These are phyloP conservation scores for Sherardia arvensis DNA, from an alignment of 257 asterid species.

Conservation along the genomic window DNA sequence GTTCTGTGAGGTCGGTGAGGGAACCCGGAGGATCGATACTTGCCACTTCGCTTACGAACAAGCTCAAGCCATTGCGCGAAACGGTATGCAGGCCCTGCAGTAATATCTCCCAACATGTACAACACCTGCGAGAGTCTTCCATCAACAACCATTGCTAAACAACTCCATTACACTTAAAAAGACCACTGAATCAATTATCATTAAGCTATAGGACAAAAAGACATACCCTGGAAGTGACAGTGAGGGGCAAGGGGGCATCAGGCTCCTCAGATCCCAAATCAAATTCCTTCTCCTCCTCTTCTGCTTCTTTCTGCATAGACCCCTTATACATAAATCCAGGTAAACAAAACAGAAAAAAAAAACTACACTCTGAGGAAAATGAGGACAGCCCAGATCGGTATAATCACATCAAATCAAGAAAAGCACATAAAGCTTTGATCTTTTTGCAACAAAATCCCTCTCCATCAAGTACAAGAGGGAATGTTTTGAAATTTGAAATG, in stretches of 20 bases:
- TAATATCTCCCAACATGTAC: slow-evolving; percentile 96
- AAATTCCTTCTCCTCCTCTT: slow-evolving; percentile 52
- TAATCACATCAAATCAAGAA: background rate
- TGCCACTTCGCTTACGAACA: slow-evolving; percentile 91
- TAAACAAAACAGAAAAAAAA: slow-evolving; percentile 1
- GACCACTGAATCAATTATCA: slow-evolving; percentile 4
- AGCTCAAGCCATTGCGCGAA: slow-evolving; percentile 97
- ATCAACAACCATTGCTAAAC: background rate
- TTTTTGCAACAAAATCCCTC: background rate
- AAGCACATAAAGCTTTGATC: slow-evolving; percentile 1
- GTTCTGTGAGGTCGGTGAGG: slow-evolving; percentile 53
- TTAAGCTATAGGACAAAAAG: background rate
- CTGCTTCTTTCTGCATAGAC: slow-evolving; percentile 68
- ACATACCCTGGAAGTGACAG: slow-evolving; percentile 84
- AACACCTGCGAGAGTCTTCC: slow-evolving; percentile 51
- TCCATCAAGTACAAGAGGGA: background rate
- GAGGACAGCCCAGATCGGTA: slow-evolving; percentile 29
- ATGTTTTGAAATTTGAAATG: background rate
- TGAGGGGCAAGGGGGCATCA: slow-evolving; percentile 84
- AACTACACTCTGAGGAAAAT: slow-evolving; percentile 8
- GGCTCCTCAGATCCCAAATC: slow-evolving; percentile 66
- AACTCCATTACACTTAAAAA: background rate
- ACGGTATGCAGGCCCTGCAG: slow-evolving; percentile 87
- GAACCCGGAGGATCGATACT: slow-evolving; percentile 78
- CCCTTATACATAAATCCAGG: slow-evolving; percentile 5